phyloP scores from a whole-genome alignment of 805 yeast species.

The Ogataea neopini region DNA sequence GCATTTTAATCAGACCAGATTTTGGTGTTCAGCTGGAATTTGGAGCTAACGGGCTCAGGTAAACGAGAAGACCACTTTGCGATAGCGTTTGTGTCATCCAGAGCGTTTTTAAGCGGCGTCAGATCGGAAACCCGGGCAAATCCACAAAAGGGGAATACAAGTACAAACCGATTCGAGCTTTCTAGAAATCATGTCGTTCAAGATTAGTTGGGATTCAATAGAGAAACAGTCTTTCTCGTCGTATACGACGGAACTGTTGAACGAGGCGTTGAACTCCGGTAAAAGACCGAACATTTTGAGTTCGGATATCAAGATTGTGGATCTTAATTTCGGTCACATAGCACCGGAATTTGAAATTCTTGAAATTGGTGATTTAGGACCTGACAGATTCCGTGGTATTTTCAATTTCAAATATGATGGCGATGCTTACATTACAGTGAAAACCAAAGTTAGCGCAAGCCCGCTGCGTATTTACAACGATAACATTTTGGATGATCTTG shows the following conservation, averaged over 20 bases:
- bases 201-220: constrained; percentile 74
- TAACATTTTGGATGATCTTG: constrained; percentile 30
- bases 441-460: constrained; percentile 82
- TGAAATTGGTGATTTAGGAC: constrained; percentile 79
- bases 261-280: constrained; percentile 74
- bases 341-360: constrained; percentile 77
- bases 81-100: neutral
- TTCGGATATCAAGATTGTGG: constrained; percentile 65
- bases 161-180: too few species aligned
- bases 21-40: neutral
- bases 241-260: constrained; percentile 65
- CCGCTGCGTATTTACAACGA: constrained; percentile 65
- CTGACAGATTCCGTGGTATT: constrained; percentile 77
- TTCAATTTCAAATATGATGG: constrained; percentile 77
- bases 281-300: constrained; percentile 70
- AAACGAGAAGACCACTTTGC: constrained; percentile 2
- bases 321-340: constrained; percentile 68
- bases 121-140: neutral
- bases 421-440: constrained; percentile 71
- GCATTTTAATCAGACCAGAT: neutral
- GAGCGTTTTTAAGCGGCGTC: neutral
- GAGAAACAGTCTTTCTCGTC: constrained; percentile 62
- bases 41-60: constrained; percentile 7
- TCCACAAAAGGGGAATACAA: neutral
- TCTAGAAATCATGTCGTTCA: constrained; percentile 76